phyloP scores from a whole-genome alignment of 2,329 filamentous ascomycete genomes.

The Fusarium pilosicola region DNA sequence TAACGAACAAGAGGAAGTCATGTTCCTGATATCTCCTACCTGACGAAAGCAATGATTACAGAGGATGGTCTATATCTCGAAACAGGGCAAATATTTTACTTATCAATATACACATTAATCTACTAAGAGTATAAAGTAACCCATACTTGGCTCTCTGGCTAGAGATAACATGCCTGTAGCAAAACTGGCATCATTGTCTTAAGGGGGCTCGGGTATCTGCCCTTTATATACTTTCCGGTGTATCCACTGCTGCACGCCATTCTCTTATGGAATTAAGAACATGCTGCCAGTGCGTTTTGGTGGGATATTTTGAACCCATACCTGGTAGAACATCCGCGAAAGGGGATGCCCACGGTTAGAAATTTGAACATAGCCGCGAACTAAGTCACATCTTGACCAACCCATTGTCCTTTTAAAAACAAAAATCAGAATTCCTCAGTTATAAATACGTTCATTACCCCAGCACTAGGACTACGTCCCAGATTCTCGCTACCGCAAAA shows the following conservation, averaged over 20 bases:
- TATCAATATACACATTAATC: fast-evolving
- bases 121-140: fast-evolving
- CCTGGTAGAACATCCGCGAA: neutral
- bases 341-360: neutral
- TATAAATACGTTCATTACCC: neutral
- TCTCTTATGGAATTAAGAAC: fast-evolving
- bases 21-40: fast-evolving
- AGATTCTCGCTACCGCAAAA: neutral
- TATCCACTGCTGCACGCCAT: neutral
- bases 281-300: too few relatives aligned
- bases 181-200: neutral
- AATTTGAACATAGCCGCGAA: neutral
- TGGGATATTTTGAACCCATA: too few relatives aligned
- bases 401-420: neutral
- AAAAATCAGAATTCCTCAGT: fast-evolving
- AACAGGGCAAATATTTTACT: fast-evolving
- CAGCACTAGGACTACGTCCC: neutral
- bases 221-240: neutral
- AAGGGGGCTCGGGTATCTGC: fast-evolving
- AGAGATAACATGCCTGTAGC: fast-evolving
- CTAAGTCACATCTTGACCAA: neutral
- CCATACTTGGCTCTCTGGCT: fast-evolving
- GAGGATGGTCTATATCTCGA: fast-evolving
- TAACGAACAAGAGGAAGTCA: too few relatives aligned
- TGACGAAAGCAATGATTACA: neutral